A percentile compares a stretch with the other conserved stretches of the same genome.
Conservation (phyloP, 345 rosid genomes). For the Chamaenerion angustifolium region DNA sequence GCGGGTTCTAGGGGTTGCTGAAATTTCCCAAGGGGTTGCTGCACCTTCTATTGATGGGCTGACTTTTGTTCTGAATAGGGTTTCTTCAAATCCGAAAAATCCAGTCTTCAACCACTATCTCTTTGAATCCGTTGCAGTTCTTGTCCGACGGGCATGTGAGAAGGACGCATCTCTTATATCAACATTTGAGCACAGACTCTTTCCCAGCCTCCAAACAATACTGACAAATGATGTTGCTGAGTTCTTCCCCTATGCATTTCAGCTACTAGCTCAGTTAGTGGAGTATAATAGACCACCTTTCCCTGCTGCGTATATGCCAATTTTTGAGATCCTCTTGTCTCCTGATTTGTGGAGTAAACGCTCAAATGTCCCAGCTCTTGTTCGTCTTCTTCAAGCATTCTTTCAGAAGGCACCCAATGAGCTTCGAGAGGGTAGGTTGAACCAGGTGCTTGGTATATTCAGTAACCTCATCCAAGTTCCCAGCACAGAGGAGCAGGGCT, state of each 20-base stretch:
- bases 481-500: slow-evolving; percentile 90
- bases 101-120: slow-evolving; percentile 93
- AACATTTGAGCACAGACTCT: slow-evolving; percentile 62
- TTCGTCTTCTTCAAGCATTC: slow-evolving; percentile 94
- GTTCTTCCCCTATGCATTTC: slow-evolving; percentile 97
- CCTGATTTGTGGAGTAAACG: slow-evolving; percentile 85
- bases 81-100: slow-evolving; percentile 82
- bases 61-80: slow-evolving; percentile 62
- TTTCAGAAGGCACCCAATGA: slow-evolving; percentile 86
- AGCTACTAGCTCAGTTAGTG: slow-evolving; percentile 87
- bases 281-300: slow-evolving; percentile 84
- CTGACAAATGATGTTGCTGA: slow-evolving; percentile 71
- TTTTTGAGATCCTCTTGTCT: slow-evolving; percentile 62
- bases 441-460: slow-evolving; percentile 84
- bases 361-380: slow-evolving; percentile 96
- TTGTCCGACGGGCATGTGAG: slow-evolving; percentile 81
- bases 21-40: slow-evolving; percentile 58
- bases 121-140: slow-evolving; percentile 93
- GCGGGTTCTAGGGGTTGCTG: slow-evolving; percentile 86
- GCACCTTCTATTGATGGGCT: slow-evolving; percentile 70
- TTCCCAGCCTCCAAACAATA: slow-evolving; percentile 73
- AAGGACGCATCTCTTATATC: slow-evolving; percentile 56
- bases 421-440: slow-evolving; percentile 64
- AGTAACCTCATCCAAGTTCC: slow-evolving; percentile 49
- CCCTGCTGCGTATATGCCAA: slow-evolving; percentile 64